Base-by-base conservation (phyloP, 257 asterid species). In the Forsythia viridissima region DNA sequence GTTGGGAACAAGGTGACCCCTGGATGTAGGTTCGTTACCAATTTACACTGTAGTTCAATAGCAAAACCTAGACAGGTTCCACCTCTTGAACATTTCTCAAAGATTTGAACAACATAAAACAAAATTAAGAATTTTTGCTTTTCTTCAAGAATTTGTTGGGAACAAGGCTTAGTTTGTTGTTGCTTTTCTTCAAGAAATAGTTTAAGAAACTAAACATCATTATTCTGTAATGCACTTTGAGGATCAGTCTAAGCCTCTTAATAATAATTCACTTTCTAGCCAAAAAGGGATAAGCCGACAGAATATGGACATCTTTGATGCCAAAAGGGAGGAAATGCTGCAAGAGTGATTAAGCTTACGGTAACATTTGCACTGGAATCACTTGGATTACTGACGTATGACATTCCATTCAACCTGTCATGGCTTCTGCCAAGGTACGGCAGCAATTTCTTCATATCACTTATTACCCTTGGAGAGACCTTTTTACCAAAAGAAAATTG, bases 341-440 rank as follows among this genome's bases (percentile, higher is more conserved):
- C 13, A 34, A 69, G 72, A 65, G 65, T 30, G 57, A 40, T 48
- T 78, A 86, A 83, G 67, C 97, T 92, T 86, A 96, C 98, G 12
- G 99, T 96, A 39, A 96, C 97, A 85, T 93, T 96, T 78, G 88
- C 91, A 82, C 82, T 80, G 3, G 97, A 93, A 39, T 92, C 97
- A 44, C 88, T 90, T 4, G 97, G 97, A 87, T 92, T 87, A 81
- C 97, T 91, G 84, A 93, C 87, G 82, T 87, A 93, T 57, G 97
- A 84, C 73, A 73, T 75, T 80, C 94, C 97, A 80, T 77, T 88
- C 89, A 96, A 80, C 81, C 90, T 87, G 84, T 89, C 97, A 86
- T 90, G 87, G 86, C 96, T 92, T 85, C 82, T 80, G 79, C 97
- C 97, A 63, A 96, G 88, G 85, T 88, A 85, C 63, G 97, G 99